phyloP scores from a whole-genome alignment of 164 flowering plant species.

The Taxillus chinensis region DNA sequence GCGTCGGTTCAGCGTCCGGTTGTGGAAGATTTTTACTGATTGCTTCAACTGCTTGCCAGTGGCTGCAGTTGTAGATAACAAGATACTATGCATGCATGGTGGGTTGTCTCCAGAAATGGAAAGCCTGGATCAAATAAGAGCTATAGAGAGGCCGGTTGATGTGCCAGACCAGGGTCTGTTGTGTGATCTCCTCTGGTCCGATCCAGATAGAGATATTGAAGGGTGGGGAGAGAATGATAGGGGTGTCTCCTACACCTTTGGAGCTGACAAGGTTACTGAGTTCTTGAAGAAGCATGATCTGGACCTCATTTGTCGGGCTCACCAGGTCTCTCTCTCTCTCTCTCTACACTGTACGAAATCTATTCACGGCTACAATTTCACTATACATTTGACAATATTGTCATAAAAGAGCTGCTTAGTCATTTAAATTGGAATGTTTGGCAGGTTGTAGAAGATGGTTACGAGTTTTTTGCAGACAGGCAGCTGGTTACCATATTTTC shows the following conservation, averaged over 20 bases:
- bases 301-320: slow-evolving; percentile 54
- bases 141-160: slow-evolving; percentile 38
- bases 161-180: slow-evolving; percentile 49
- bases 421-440: not conserved
- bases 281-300: slow-evolving; percentile 47
- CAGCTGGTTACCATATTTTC: slow-evolving; percentile 54
- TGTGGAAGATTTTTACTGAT: slow-evolving; percentile 17
- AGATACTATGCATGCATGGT: slow-evolving; percentile 55
- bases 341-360: not conserved
- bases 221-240: slow-evolving; percentile 60
- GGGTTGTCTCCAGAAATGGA: slow-evolving; percentile 45
- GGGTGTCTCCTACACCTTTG: slow-evolving; percentile 50
- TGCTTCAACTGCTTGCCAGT: slow-evolving; percentile 52
- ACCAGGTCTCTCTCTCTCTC: slow-evolving; percentile 28
- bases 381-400: too few relatives aligned
- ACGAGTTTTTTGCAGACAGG: slow-evolving; percentile 52
- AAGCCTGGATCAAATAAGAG: slow-evolving; percentile 36
- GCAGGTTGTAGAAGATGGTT: slow-evolving; percentile 56
- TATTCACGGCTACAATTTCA: too few relatives aligned
- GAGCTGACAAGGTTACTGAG: slow-evolving; percentile 42
- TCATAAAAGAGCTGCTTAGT: too few relatives aligned
- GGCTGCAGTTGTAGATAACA: slow-evolving; percentile 41
- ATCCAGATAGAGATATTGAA: slow-evolving; percentile 38
- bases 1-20: slow-evolving; percentile 41
- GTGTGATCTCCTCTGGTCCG: slow-evolving; percentile 51